Base-by-base conservation (phyloP, 495 filamentous ascomycete species). In the Lichenothelia convexa region DNA sequence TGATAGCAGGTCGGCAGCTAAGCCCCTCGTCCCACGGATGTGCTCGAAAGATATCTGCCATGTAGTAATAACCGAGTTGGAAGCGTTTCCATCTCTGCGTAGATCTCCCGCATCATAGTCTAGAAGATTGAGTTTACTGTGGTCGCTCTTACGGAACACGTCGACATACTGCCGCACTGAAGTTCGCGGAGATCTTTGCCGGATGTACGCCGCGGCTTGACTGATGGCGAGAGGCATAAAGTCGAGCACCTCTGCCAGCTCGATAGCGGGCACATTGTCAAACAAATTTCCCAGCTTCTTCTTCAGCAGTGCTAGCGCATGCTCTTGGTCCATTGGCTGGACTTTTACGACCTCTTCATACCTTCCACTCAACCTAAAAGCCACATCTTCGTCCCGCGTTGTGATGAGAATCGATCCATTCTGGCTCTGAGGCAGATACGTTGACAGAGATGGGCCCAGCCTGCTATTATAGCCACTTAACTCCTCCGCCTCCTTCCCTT, bases 191-290 rank as follows among this genome's bases (percentile, higher is more conserved):
- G 40, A 37, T 19, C 45, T 40, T 20, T 50, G 40, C n/a, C 11
- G 42, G 34, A 70, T 67, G 42, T 62, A 69, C 3, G 51, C 55
- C 4, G 61, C 61, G 3, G 63, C 63, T 45, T 70, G 63, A 9
- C 49, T 50, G 22, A 69, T 67, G 3, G 64, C 63, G 8, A 70
- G 58, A 13, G 67, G 62, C 40, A 70, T 54, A 30, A 40, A 54
- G 9, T 64, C 62, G 3, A 70, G 56, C 17, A 46, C 51, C 18
- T 38, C 37, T 12, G 53, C 43, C 1, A 68, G 54, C 18, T 54
- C 33, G 30, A 5, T 4, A 11, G 18, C 32, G 11, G 35, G 44
- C 26, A 40, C 32, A 21, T 38, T 6, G 12, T 24, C 21, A 15
- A n/a, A 33, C 21, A 8, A 18, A 11, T 34, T 34, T 19, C 36